Evolutionary conservation across 225 moss, liverwort and hornwort species (phyloP).

Genomic region (Sphagnum contortum): DNA sequence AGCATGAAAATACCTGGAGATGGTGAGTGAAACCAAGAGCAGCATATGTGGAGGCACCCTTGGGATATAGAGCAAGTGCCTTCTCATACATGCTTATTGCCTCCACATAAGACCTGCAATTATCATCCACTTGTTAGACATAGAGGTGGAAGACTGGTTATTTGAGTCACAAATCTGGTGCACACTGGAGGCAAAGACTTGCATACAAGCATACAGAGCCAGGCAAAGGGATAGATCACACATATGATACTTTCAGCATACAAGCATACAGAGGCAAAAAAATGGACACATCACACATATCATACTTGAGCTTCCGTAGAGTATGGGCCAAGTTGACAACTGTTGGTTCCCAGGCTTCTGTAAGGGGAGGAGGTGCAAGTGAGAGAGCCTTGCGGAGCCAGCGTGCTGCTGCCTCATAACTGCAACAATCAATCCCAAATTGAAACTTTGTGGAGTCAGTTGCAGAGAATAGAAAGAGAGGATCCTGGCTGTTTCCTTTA

Average conservation of each 20-base stretch:
- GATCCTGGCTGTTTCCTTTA: no score
- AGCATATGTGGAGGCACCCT: conserved; percentile 89
- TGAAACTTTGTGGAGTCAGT: no score
- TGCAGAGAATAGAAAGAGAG: no score
- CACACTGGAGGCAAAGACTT: no score
- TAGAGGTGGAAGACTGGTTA: no score
- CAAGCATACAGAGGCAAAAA: background rate
- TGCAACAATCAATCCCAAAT: conserved; percentile 9
- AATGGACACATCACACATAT: background rate
- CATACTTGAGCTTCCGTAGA: conserved; percentile 73
- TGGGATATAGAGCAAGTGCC: conserved; percentile 76
- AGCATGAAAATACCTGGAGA: conserved; percentile 28
- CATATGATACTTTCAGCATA: background rate
- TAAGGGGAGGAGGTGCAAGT: conserved; percentile 75
- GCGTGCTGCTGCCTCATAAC: conserved; percentile 60
- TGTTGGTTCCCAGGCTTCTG: conserved; percentile 97
- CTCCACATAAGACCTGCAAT: conserved; percentile 53
- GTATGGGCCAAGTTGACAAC: conserved; percentile 88
- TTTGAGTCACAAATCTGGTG: no score
- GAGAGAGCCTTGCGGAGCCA: conserved; percentile 83
- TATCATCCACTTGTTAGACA: no score
- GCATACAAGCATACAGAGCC: no score
- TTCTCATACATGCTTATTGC: conserved; percentile 87
- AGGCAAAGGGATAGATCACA: no score
- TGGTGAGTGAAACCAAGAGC: conserved; percentile 95